phyloP scores from a whole-genome alignment of 2,329 filamentous ascomycete species.

The Aureobasidium sp. region DNA sequence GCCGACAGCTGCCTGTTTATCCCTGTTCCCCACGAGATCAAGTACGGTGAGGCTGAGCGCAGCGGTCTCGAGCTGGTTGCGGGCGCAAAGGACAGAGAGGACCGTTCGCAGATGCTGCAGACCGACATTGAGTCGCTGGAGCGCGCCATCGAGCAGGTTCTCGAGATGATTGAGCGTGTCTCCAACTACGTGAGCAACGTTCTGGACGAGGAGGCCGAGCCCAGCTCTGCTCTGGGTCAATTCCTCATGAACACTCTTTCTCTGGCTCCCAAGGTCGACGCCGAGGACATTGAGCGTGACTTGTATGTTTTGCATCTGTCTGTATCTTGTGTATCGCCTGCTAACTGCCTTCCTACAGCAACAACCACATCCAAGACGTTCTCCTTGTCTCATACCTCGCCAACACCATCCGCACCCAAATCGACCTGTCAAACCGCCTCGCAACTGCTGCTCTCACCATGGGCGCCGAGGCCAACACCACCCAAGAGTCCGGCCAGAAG shows the following conservation, averaged over 20 bases:
- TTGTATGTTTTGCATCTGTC: constrained; percentile 49
- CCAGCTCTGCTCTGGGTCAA: constrained; percentile 86
- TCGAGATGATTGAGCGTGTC: constrained; percentile 83
- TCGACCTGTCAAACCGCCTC: constrained; percentile 91
- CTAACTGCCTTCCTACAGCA: constrained; percentile 42
- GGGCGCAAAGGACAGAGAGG: constrained; percentile 69
- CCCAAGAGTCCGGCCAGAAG: constrained; percentile 14
- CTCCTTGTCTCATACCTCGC: constrained; percentile 96
- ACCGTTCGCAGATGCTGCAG: constrained; percentile 61
- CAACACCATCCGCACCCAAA: constrained; percentile 98
- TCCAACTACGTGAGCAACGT: constrained; percentile 88
- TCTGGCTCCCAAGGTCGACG: constrained; percentile 88
- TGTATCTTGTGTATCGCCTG: not conserved
- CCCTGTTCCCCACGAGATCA: constrained; percentile 89
- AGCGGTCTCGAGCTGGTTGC: constrained; percentile 75
- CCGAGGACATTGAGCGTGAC: constrained; percentile 83
- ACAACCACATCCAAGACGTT: constrained; percentile 99
- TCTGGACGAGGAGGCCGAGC: constrained; percentile 83
- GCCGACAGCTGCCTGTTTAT: constrained; percentile 97
- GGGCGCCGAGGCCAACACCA: constrained; percentile 27
- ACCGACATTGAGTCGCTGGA: constrained; percentile 88
- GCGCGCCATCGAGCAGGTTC: constrained; percentile 74
- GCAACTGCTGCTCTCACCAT: constrained; percentile 53
- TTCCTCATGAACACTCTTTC: constrained; percentile 90
- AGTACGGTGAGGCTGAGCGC: constrained; percentile 73